Evolutionary conservation across 441 rosid genomes (phyloP).

Genomic region (Brassica balearica): DNA sequence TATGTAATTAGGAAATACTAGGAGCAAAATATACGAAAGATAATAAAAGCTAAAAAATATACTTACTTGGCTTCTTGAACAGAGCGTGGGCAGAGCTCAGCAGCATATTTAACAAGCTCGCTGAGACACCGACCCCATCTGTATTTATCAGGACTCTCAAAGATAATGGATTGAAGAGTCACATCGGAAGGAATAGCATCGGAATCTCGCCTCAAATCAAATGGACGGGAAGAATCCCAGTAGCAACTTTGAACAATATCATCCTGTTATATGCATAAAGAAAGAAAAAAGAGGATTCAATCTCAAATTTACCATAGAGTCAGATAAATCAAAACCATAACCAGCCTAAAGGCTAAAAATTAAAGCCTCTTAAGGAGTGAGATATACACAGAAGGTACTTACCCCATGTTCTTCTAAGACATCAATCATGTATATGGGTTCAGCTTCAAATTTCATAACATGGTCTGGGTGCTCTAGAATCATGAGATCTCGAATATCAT

Average conservation of each 20-base stretch:
- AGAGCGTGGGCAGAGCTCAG: slow-evolving; percentile 95
- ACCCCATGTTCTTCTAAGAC: slow-evolving; percentile 99
- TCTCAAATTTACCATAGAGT: slow-evolving; percentile 30
- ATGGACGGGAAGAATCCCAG: slow-evolving; percentile 95
- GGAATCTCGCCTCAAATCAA: slow-evolving; percentile 90
- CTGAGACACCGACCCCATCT: slow-evolving; percentile 99
- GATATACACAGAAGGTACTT: slow-evolving; percentile 41
- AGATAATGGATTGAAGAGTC: slow-evolving; percentile 94
- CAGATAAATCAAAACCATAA: slow-evolving; percentile 33
- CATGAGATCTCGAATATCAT: slow-evolving; percentile 79
- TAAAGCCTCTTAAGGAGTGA: slow-evolving; percentile 29
- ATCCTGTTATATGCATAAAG: slow-evolving; percentile 63
- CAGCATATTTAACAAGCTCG: slow-evolving; percentile 94
- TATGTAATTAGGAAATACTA: slow-evolving; percentile 19
- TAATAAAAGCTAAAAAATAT: slow-evolving; percentile 32
- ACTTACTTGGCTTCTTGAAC: slow-evolving; percentile 97
- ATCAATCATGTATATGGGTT: slow-evolving; percentile 92
- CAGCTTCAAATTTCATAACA: slow-evolving; percentile 75
- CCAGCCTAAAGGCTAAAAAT: slow-evolving; percentile 33
- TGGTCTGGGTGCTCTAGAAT: slow-evolving; percentile 67
- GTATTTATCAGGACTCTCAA: slow-evolving; percentile 97
- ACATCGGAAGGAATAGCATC: slow-evolving; percentile 95
- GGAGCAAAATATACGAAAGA: slow-evolving; percentile 7
- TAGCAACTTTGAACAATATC: slow-evolving; percentile 99
- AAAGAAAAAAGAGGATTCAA: slow-evolving; percentile 14